A percentile compares a stretch with the other conserved stretches of the same genome.
Conservation (phyloP, 345 rosid genomes). For the Camelina sativa region DNA sequence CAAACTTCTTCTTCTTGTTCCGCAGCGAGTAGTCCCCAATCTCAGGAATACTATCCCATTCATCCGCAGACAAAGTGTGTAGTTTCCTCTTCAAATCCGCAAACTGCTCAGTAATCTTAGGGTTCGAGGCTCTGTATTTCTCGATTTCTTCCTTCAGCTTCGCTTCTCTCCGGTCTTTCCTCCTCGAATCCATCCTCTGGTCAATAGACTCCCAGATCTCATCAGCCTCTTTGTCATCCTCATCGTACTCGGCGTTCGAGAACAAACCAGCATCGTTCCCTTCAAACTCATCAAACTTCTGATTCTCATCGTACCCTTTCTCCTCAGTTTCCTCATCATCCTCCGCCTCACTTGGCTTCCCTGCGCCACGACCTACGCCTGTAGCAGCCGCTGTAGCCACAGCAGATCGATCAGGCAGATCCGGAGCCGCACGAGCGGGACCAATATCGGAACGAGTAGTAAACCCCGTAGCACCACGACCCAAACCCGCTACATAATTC, state of each 20-base stretch:
- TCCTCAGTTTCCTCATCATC: slow-evolving; percentile 90
- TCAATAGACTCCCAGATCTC: slow-evolving; percentile 93
- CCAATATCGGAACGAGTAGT: slow-evolving; percentile 98
- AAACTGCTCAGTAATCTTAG: slow-evolving; percentile 90
- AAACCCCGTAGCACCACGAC: slow-evolving; percentile 97
- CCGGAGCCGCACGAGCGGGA: slow-evolving; percentile 94
- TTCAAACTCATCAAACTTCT: slow-evolving; percentile 95
- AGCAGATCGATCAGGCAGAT: slow-evolving; percentile 80
- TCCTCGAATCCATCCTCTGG: slow-evolving; percentile 85
- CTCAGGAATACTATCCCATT: slow-evolving; percentile 93
- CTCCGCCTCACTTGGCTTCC: slow-evolving; percentile 72
- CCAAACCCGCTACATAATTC: slow-evolving; percentile 92
- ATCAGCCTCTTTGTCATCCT: slow-evolving; percentile 95
- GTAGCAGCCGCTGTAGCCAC: slow-evolving; percentile 50
- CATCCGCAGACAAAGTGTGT: slow-evolving; percentile 65
- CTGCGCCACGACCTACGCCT: slow-evolving; percentile 66
- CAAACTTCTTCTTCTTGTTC: slow-evolving; percentile 90
- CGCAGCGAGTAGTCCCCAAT: slow-evolving; percentile 86
- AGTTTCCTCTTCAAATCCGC: slow-evolving; percentile 91
- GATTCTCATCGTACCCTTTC: slow-evolving; percentile 90
- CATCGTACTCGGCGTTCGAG: slow-evolving; percentile 87
- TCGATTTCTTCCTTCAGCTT: slow-evolving; percentile 87
- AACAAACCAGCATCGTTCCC: slow-evolving; percentile 97
- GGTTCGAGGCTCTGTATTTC: slow-evolving; percentile 88
- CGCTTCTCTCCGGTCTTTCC: slow-evolving; percentile 87